Conservation (phyloP, 805 yeast species). For the Metschnikowia proteae region DNA sequence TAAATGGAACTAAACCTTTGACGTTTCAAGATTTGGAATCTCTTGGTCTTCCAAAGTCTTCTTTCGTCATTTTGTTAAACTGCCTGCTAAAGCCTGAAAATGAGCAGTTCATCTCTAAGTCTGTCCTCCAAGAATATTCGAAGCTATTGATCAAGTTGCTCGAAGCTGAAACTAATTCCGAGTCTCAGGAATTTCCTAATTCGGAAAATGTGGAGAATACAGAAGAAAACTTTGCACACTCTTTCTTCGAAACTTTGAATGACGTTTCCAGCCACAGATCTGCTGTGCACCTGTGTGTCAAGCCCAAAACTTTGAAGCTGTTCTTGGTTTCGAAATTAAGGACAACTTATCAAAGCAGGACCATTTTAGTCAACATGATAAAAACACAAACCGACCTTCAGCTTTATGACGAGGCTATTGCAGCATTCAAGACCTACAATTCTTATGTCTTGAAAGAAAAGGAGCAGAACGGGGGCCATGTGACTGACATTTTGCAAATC, state of each 20-base stretch:
- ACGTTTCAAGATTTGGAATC: conserved; percentile 17
- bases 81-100: conserved; percentile 25
- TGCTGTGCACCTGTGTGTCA: conserved; percentile 16
- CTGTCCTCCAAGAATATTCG: conserved; percentile 27
- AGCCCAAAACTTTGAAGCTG: conserved; percentile 25
- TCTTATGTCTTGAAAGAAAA: conserved; percentile 32
- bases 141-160: conserved; percentile 23
- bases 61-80: conserved; percentile 26
- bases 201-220: conserved; percentile 20
- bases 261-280: conserved; percentile 18
- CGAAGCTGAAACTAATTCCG: conserved; percentile 9
- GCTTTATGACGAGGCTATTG: conserved; percentile 43
- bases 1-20: conserved; percentile 16
- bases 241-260: conserved; percentile 29
- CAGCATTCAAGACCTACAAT: conserved; percentile 38
- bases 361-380: conserved; percentile 31
- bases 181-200: conserved; percentile 27
- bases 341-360: conserved; percentile 37
- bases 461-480: conserved; percentile 27
- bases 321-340: conserved; percentile 28
- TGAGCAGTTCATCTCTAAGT: conserved; percentile 13
- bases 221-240: conserved; percentile 26
- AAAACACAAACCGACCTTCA: conserved; percentile 29
- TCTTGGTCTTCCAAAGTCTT: conserved; percentile 20
- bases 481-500: conserved; percentile 31